Evolutionary conservation across 2,329 filamentous ascomycete species (phyloP).

Genomic region (Byssoonygena ceratinophila): DNA sequence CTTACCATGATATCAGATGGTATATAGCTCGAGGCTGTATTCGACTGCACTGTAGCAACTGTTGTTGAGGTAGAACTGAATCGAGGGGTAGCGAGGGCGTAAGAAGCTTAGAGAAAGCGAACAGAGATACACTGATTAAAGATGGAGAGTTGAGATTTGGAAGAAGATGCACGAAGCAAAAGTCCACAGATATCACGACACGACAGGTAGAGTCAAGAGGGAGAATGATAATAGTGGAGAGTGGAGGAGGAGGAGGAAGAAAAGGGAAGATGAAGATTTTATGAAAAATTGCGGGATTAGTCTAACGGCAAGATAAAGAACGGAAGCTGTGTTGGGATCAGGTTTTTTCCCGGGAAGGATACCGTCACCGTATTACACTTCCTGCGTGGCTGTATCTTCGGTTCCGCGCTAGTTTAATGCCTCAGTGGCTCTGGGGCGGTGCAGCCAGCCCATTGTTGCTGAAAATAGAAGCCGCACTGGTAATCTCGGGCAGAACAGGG

Average conservation of each 20-base stretch:
- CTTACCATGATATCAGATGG: slow-evolving; percentile 10
- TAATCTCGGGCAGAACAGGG: slow-evolving; percentile 1
- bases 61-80: not conserved
- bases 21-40: not conserved
- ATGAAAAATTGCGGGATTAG: not conserved
- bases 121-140: slow-evolving; percentile 6
- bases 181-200: not conserved
- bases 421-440: slow-evolving; percentile 8
- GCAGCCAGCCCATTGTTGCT: not conserved
- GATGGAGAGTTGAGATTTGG: slow-evolving; percentile 3
- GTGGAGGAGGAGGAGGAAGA: not conserved
- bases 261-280: slow-evolving; percentile 9
- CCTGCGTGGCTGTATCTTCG: not conserved
- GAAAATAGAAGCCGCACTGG: not conserved
- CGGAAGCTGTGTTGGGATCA: slow-evolving; percentile 9
- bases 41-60: slow-evolving; percentile 3
- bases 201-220: not conserved
- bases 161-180: not conserved
- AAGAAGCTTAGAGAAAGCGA: slow-evolving; percentile 2
- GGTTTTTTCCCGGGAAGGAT: slow-evolving; percentile 5
- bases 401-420: slow-evolving; percentile 2
- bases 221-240: not conserved
- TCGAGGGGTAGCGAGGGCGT: slow-evolving; percentile 1
- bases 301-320: not conserved
- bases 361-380: slow-evolving; percentile 6